A percentile compares a stretch with the other conserved stretches of the same genome.
These are phyloP conservation scores for Xylaria longipes DNA, from an alignment of 495 filamentous ascomycete species.

Conservation along the genomic window DNA sequence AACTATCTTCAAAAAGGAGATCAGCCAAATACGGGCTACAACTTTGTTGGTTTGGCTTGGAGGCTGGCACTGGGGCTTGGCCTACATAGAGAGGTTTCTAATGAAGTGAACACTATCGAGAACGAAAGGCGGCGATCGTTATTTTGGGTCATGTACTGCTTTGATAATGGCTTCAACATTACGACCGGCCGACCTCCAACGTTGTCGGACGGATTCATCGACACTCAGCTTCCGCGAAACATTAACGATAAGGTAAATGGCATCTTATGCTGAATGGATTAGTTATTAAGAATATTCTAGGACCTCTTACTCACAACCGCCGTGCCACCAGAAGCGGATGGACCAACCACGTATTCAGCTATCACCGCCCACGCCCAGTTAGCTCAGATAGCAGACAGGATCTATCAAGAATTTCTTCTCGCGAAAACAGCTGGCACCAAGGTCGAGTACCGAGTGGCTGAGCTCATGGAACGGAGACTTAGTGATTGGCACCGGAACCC, in stretches of 20 bases:
- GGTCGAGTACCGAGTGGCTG: constrained; percentile 8
- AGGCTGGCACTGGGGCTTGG: constrained; percentile 55
- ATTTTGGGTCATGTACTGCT: constrained; percentile 45
- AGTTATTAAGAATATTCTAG: neutral
- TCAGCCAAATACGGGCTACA: constrained; percentile 64
- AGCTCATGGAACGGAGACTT: neutral
- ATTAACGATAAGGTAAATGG: neutral
- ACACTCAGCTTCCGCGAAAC: constrained; percentile 35
- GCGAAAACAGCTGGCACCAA: constrained; percentile 5
- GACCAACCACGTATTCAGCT: neutral
- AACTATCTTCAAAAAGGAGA: constrained; percentile 63
- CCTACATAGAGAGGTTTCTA: constrained; percentile 47
- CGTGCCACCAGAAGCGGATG: neutral
- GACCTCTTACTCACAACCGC: neutral
- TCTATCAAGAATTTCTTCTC: constrained; percentile 15
- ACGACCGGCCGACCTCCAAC: constrained; percentile 43
- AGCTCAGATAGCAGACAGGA: constrained; percentile 20
- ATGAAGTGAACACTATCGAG: constrained; percentile 13
- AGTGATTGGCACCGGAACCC: neutral
- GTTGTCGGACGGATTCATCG: constrained; percentile 32
- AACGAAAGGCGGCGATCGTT: constrained; percentile 27
- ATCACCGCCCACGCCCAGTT: constrained; percentile 26
- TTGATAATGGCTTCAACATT: constrained; percentile 43
- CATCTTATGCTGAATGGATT: neutral
- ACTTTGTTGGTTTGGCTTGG: constrained; percentile 49